Conservation (phyloP, 2,329 filamentous ascomycete species). For the Sphaerulina vaccinii region DNA sequence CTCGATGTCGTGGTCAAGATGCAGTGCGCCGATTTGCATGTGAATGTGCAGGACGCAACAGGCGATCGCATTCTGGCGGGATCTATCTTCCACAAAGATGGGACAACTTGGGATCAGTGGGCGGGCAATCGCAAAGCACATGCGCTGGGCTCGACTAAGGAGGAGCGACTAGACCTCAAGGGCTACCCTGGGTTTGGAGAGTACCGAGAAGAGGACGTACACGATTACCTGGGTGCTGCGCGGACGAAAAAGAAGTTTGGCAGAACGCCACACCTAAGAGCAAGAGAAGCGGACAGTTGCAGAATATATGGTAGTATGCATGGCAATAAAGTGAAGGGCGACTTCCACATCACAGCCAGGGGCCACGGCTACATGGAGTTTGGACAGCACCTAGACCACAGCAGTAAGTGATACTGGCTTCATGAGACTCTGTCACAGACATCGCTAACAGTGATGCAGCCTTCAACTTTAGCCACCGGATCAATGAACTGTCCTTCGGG, state of each 20-base stretch:
- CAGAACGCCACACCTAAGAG: constrained; percentile 66
- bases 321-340: constrained; percentile 94
- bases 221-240: constrained; percentile 79
- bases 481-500: constrained; percentile 94
- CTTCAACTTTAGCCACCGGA: constrained; percentile 97
- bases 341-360: constrained; percentile 94
- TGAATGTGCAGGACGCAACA: constrained; percentile 95
- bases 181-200: constrained; percentile 62
- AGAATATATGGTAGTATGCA: constrained; percentile 86
- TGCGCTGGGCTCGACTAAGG: constrained; percentile 57
- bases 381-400: constrained; percentile 78
- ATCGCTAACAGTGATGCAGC: constrained; percentile 46
- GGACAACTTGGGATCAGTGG: constrained; percentile 82
- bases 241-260: constrained; percentile 62
- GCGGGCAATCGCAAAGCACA: constrained; percentile 65
- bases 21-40: constrained; percentile 81
- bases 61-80: constrained; percentile 88
- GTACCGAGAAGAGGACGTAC: constrained; percentile 77
- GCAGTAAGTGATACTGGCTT: constrained; percentile 54
- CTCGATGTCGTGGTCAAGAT: constrained; percentile 89
- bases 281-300: constrained; percentile 66
- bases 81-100: constrained; percentile 68
- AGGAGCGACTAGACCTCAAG: constrained; percentile 54
- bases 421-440: background rate
- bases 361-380: constrained; percentile 91